Evolutionary conservation across 495 filamentous ascomycete species (phyloP), one percentile per base, ranked within the genome.

Genomic region (Aspergillus baeticus): DNA sequence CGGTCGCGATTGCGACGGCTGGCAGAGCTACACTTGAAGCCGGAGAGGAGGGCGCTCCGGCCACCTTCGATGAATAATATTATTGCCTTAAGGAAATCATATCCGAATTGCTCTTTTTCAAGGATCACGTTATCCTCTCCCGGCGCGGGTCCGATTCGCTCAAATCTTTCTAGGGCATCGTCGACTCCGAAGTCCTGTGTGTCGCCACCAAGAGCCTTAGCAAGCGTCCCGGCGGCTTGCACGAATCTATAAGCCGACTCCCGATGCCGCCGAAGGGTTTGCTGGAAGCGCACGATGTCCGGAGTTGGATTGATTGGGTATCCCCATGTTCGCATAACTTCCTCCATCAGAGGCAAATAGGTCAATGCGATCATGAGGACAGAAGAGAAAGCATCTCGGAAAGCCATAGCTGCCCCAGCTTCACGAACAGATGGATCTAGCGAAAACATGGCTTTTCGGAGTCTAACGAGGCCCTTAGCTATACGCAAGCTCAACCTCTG

Each of bases 61-160:
- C 85, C 85, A 5, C 79, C 80, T 41, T 83, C 80, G 3, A 87
- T 63, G 79, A 84, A 88, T 6, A 87, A 76, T 5, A 85, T 43
- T 17, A 87, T 85, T 3, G 85, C 83, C 65, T 81, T 83, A 2
- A 87, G 57, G 60, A 88, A 88, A 49, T 87, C 85, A 57, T 86
- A 86, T n/a, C 74, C 70, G 59, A 82, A 82, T 47, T 82, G 81
- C 21, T 77, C 64, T 6, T 72, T 59, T 7, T 59, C 64, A n/a
- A 73, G 63, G 15, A 78, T 65, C 0, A 68, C 61, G 36, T 70
- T 68, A 29, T 70, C 63, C 51, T 85, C 83, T 6, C 71, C 76
- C 6, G 76, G 78, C 2, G 79, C 74, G 6, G 80, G 76, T 7
- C 44, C 55, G 3, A 87, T 77, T 18, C 65, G 58, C 10, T 66